Evolutionary conservation across 106 monocot genomes (phyloP).

Genomic region (Hemerocallis citrina): DNA sequence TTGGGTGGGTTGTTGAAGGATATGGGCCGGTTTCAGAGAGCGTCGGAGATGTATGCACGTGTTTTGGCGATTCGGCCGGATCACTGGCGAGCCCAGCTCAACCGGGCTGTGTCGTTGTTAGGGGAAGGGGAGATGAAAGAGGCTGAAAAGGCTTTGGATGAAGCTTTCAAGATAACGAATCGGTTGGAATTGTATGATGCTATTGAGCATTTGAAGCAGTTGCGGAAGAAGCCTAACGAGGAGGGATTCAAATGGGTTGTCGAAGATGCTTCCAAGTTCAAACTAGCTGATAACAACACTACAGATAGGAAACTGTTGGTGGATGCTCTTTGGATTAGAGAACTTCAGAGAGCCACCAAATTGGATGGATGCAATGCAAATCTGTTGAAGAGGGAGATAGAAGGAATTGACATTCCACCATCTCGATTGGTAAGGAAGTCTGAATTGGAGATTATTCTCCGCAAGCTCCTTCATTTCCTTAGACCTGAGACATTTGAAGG

Average conservation of each 20-base stretch:
- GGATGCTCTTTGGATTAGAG: slow-evolving; percentile 22
- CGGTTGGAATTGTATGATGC: slow-evolving; percentile 29
- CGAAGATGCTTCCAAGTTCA: slow-evolving; percentile 17
- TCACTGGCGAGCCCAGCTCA: slow-evolving; percentile 31
- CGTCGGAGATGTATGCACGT: slow-evolving; percentile 26
- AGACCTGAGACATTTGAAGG: slow-evolving; percentile 17
- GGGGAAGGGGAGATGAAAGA: slow-evolving; percentile 25
- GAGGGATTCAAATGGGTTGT: slow-evolving; percentile 6
- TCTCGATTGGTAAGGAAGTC: slow-evolving; percentile 15
- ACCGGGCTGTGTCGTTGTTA: slow-evolving; percentile 13
- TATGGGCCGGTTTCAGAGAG: slow-evolving; percentile 14
- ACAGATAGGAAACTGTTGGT: slow-evolving; percentile 4
- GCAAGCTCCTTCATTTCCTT: slow-evolving; percentile 19
- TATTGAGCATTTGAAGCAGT: slow-evolving; percentile 11
- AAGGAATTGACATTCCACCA: background rate
- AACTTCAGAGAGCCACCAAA: slow-evolving; percentile 23
- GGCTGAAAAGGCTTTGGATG: slow-evolving; percentile 10
- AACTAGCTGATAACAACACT: slow-evolving; percentile 5
- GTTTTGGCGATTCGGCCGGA: slow-evolving; percentile 18
- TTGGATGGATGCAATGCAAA: slow-evolving; percentile 13
- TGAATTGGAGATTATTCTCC: slow-evolving; percentile 23
- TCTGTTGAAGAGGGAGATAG: slow-evolving; percentile 15
- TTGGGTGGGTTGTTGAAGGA: slow-evolving; percentile 23
- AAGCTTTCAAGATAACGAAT: slow-evolving; percentile 21
- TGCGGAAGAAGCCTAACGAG: slow-evolving; percentile 2